Percentiles rank a stretch among this genome's conserved stretches.
Evolutionary conservation across 257 asterid species (phyloP).

Genomic region (Solanum neorickii): DNA sequence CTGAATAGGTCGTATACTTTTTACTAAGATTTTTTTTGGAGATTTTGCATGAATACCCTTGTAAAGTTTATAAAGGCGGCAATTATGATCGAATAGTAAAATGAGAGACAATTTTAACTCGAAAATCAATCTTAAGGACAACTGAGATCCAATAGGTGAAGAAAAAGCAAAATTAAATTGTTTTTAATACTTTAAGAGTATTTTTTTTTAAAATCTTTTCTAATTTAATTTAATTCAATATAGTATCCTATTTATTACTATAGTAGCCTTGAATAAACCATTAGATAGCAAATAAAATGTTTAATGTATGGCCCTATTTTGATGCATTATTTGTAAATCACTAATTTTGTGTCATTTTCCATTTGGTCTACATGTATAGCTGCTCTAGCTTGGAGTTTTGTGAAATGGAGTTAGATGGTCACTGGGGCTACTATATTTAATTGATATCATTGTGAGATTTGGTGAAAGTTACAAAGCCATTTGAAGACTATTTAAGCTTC

Average conservation of each 20-base stretch:
- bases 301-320: neutral
- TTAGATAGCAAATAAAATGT: neutral
- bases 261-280: neutral
- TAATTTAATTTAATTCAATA: neutral
- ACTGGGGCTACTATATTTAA: neutral
- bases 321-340: neutral
- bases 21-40: neutral
- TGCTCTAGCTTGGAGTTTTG: neutral
- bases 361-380: neutral
- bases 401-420: neutral
- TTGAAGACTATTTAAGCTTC: neutral
- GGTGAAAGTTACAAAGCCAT: constrained; percentile 16
- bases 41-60: neutral
- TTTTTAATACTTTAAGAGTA: neutral
- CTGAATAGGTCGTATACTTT: neutral
- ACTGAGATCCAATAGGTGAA: neutral
- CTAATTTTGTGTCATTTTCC: neutral
- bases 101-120: neutral
- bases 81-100: neutral
- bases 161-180: neutral
- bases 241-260: neutral
- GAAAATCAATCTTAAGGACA: neutral
- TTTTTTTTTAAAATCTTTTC: neutral
- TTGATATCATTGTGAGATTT: neutral
- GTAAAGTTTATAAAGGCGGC: neutral